Base-by-base conservation (phyloP, 768 basidiomycete genomes). In the Gloeophyllum trabeum region DNA sequence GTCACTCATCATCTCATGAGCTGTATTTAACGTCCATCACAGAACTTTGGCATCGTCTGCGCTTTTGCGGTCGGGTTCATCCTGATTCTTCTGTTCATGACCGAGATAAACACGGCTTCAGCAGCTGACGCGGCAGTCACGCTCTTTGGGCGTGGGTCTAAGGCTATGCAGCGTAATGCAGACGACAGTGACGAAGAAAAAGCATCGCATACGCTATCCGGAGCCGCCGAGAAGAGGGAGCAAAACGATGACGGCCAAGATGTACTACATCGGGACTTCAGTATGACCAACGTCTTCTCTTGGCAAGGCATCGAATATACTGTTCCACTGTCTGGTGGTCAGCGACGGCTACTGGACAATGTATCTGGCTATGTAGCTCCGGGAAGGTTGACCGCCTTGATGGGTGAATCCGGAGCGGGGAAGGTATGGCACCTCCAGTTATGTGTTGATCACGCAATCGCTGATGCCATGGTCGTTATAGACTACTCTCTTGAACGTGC, bases 331-430 rank as follows among this genome's bases (percentile, higher is more conserved):
- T 46, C 61, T 2, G 67, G 66, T 3, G 73, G 70, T 4, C 46
- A 54, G 18, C 62, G 72, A 26, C 60, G 58, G 23, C 65, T 90
- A 2, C 63, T 90, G 42, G 71, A 88, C 47, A 71, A 85, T 36
- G 70, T 92, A 10, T 82, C 77, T 22, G 88, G 88, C 0, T 91
- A 72, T 56, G 86, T 88, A 16, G 75, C 74, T 6, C 90, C 88
- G 0, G 89, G 90, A 4, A 88, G 69, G 46, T 58, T 90, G 43
- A 86, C 82, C 0, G 83, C 82, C 41, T 69, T 79, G 51, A 89
- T 81, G 87, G 89, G 70, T 43, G 79, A 61, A 61, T 75, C 55
- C 35, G 70, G 61, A 41, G 73, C 61, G 43, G 79, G 70, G 50
- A 74, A 60, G 55, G 65, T 63, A 23, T 12, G n/a, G 58, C 36